A percentile compares a stretch with the other conserved stretches of the same genome.
phyloP scores from a whole-genome alignment of 345 rosid species.

The Moricandia moricandioides region DNA sequence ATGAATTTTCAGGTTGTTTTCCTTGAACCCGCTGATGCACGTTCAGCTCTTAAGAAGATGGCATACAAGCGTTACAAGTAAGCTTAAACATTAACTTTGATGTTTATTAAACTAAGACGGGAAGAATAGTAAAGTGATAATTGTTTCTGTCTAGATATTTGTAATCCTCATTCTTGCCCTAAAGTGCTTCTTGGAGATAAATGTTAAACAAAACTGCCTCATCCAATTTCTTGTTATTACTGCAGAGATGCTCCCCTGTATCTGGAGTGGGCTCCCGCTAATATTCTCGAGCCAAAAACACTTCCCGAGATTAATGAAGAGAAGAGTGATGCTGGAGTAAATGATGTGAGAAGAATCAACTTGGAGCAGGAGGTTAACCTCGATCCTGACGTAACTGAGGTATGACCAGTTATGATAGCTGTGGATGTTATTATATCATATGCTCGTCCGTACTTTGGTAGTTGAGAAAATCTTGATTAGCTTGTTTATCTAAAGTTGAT shows the following conservation, averaged over 20 bases:
- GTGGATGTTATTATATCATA: not conserved
- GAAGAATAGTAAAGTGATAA: not conserved
- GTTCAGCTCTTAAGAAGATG: slow-evolving; percentile 81
- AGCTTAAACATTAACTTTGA: slow-evolving; percentile 30
- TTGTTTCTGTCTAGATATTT: slow-evolving; percentile 1
- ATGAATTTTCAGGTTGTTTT: slow-evolving; percentile 66
- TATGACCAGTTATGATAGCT: slow-evolving; percentile 27
- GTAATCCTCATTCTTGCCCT: not conserved
- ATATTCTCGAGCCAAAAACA: slow-evolving; percentile 54
- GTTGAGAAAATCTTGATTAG: slow-evolving; percentile 16
- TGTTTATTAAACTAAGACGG: slow-evolving; percentile 8
- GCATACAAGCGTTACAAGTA: slow-evolving; percentile 92
- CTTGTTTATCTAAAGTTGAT: not conserved
- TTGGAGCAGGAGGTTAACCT: slow-evolving; percentile 66
- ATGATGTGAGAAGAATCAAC: slow-evolving; percentile 56
- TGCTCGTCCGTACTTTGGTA: too few species aligned
- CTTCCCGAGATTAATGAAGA: slow-evolving; percentile 40
- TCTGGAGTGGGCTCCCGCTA: slow-evolving; percentile 91
- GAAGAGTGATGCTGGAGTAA: slow-evolving; percentile 49
- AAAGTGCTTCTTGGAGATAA: slow-evolving; percentile 2
- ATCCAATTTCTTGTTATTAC: slow-evolving; percentile 23
- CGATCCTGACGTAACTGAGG: slow-evolving; percentile 88
- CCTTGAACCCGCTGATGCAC: slow-evolving; percentile 86
- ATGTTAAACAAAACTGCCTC: slow-evolving; percentile 5
- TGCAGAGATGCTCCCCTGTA: slow-evolving; percentile 85